These are phyloP conservation scores for Pelargonium australe DNA, from an alignment of 441 rosid genomes.

Conservation along the genomic window DNA sequence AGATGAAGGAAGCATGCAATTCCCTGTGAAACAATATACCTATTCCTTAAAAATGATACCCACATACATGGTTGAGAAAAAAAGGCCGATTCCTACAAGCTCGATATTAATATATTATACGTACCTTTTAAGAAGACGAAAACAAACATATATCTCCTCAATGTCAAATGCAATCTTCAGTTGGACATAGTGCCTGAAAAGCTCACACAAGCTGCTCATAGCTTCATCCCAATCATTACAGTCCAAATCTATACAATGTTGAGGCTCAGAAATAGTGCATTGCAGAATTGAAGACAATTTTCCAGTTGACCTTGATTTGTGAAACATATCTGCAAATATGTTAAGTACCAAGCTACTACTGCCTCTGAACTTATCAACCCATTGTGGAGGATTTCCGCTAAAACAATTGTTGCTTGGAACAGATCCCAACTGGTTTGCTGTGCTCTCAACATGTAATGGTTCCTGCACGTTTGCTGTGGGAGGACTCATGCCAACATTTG, in stretches of 20 bases:
- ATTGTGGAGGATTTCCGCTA: conserved; percentile 73
- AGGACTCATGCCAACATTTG: conserved; percentile 29
- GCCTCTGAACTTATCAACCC: conserved; percentile 60
- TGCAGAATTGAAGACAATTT: conserved; percentile 57
- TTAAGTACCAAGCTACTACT: conserved; percentile 45
- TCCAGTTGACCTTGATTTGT: conserved; percentile 38
- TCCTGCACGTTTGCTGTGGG: conserved; percentile 31
- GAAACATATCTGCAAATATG: conserved; percentile 48
- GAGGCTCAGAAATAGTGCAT: conserved; percentile 30
- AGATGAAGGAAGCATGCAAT: too few relatives aligned
- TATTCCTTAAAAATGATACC: background rate
- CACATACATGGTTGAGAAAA: background rate
- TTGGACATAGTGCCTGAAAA: conserved; percentile 62
- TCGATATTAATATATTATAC: conserved; percentile 5
- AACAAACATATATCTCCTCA: conserved; percentile 76
- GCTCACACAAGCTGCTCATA: conserved; percentile 42
- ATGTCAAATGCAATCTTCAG: conserved; percentile 65
- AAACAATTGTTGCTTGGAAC: conserved; percentile 36
- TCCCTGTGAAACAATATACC: too few relatives aligned
- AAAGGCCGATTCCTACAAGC: background rate
- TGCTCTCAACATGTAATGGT: conserved; percentile 16
- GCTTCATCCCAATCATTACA: conserved; percentile 42
- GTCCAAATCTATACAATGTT: conserved; percentile 32
- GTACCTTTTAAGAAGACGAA: conserved; percentile 68
- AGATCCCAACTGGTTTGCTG: conserved; percentile 31